Evolutionary conservation across 352 stramenopile genomes (phyloP).

Genomic region (Phytopythium kandeliae): DNA sequence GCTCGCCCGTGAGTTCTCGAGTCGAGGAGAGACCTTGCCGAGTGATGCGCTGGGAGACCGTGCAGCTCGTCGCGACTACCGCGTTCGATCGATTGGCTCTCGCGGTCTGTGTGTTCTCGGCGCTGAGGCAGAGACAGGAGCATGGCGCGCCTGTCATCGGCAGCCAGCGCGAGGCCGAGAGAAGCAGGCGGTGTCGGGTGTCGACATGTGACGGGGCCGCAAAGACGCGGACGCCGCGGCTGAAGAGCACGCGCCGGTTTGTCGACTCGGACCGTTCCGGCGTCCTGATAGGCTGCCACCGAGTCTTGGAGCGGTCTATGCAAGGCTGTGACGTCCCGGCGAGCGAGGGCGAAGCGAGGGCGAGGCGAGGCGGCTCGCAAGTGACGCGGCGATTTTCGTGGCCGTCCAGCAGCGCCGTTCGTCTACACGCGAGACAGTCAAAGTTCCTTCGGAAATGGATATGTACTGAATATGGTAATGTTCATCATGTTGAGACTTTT

Average conservation of each 20-base stretch:
- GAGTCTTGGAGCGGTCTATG: background rate
- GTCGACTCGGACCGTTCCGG: slow-evolving; percentile 9
- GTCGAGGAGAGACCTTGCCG: too few species aligned
- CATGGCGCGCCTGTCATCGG: too few species aligned
- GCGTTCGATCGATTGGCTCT: too few species aligned
- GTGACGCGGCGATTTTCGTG: slow-evolving; percentile 6
- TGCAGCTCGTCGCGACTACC: too few species aligned
- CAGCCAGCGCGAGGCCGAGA: too few species aligned
- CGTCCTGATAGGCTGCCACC: slow-evolving; percentile 7
- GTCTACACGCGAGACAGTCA: slow-evolving; percentile 1
- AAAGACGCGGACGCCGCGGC: slow-evolving; percentile 4
- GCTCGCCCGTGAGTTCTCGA: too few species aligned
- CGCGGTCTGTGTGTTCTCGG: too few species aligned
- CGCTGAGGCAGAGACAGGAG: too few species aligned
- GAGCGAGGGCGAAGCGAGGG: background rate
- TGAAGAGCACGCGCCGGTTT: background rate
- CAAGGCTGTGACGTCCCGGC: background rate
- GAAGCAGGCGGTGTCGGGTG: too few species aligned
- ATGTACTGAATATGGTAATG: background rate
- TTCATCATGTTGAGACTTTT: background rate
- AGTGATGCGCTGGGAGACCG: too few species aligned
- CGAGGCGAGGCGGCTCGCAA: background rate
- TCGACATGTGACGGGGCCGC: background rate
- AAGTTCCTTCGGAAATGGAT: background rate
- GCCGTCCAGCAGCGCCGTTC: slow-evolving; percentile 1